A percentile compares a stretch with the other conserved stretches of the same genome.
Conservation (phyloP, 768 basidiomycete species). For the Pleurotus tuber-regium region DNA sequence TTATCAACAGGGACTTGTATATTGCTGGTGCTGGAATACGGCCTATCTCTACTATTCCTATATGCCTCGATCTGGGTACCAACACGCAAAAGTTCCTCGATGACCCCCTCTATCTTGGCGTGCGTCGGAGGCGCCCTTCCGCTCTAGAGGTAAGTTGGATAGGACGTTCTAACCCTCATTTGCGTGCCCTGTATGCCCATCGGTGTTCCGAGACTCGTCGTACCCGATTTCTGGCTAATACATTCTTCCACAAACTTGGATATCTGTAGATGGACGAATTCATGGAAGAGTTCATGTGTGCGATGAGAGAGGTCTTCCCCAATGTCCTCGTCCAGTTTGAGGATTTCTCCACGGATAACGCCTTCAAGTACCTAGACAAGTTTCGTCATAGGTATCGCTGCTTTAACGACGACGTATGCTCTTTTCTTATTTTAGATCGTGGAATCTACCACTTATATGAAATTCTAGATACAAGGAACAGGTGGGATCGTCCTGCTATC, state of each 20-base stretch:
- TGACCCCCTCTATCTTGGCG: slow-evolving; percentile 76
- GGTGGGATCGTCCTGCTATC: too few species aligned
- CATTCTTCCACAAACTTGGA: too few species aligned
- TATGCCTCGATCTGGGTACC: slow-evolving; percentile 74
- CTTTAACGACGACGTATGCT: slow-evolving; percentile 73
- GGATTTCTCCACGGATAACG: slow-evolving; percentile 78
- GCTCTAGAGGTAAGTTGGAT: slow-evolving; percentile 40
- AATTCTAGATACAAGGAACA: slow-evolving; percentile 69
- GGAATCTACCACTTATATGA: too few species aligned
- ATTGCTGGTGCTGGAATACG: slow-evolving; percentile 68
- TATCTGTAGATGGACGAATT: slow-evolving; percentile 65
- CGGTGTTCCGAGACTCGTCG: too few species aligned
- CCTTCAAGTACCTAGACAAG: slow-evolving; percentile 67
- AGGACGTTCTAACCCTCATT: too few species aligned
- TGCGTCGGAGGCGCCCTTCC: slow-evolving; percentile 51
- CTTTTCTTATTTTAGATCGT: slow-evolving; percentile 12
- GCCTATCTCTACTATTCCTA: slow-evolving; percentile 55
- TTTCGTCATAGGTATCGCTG: slow-evolving; percentile 57
- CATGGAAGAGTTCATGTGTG: slow-evolving; percentile 75
- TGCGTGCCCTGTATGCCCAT: too few species aligned
- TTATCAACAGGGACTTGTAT: slow-evolving; percentile 55
- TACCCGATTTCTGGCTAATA: too few species aligned
- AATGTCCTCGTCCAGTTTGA: slow-evolving; percentile 71
- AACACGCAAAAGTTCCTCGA: slow-evolving; percentile 64
- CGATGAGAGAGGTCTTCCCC: slow-evolving; percentile 64